Conservation (phyloP, 768 basidiomycete genomes). For the Xerocomus potaroensis region DNA sequence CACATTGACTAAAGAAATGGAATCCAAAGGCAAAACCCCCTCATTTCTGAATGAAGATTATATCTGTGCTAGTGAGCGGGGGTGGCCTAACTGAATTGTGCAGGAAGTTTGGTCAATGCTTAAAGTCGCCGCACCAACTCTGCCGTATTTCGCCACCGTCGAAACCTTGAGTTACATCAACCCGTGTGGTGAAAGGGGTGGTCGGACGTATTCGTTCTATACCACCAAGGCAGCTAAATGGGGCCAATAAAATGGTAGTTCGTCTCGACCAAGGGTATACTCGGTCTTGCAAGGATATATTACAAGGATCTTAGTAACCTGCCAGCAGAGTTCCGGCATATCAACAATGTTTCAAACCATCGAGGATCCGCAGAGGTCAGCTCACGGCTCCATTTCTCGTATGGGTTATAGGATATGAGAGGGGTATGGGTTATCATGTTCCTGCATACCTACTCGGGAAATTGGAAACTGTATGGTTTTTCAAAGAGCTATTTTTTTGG, state of each 20-base stretch:
- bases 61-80: slow-evolving; percentile 14
- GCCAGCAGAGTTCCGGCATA: slow-evolving; percentile 13
- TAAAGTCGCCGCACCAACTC: slow-evolving; percentile 22
- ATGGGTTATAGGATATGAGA: no score
- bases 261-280: background rate
- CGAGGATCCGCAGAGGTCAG: slow-evolving; percentile 24
- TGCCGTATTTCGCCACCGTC: slow-evolving; percentile 10
- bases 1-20: slow-evolving; percentile 15
- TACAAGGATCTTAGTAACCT: background rate
- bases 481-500: no score
- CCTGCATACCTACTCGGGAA: no score
- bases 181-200: background rate
- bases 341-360: slow-evolving; percentile 20
- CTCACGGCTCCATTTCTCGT: slow-evolving; percentile 5
- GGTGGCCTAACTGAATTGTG: slow-evolving; percentile 9
- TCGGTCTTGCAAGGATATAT: background rate
- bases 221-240: background rate
- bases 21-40: slow-evolving; percentile 7
- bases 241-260: background rate
- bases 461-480: no score
- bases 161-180: slow-evolving; percentile 14
- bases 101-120: slow-evolving; percentile 15
- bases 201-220: background rate
- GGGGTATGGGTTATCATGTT: no score
- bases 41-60: slow-evolving; percentile 24